Conservation (phyloP, 331 rosid genomes). For the Dryas integrifolia region DNA sequence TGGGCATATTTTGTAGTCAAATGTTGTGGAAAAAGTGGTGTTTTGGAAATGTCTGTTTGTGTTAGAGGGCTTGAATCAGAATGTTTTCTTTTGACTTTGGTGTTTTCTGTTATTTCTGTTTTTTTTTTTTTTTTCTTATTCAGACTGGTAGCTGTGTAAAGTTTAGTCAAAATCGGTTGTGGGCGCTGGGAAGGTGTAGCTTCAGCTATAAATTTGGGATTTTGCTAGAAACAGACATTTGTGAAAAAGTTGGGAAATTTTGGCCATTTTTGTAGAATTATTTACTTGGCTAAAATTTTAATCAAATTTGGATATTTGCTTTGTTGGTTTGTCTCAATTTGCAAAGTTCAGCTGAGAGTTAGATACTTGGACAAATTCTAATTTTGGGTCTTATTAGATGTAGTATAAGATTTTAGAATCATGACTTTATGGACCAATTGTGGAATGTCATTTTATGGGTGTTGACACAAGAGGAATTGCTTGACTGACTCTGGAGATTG, state of each 20-base stretch:
- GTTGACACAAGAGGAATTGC: neutral
- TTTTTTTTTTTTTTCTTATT: neutral
- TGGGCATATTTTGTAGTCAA: constrained; percentile 14
- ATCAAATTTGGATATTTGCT: constrained; percentile 17
- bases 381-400: neutral
- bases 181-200: constrained; percentile 1
- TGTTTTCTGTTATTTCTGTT: constrained; percentile 11
- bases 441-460: constrained; percentile 1
- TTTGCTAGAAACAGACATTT: neutral
- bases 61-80: neutral
- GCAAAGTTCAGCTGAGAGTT: neutral
- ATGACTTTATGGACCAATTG: neutral
- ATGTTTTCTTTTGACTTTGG: constrained; percentile 24
- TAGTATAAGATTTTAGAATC: neutral
- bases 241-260: constrained; percentile 7
- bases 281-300: constrained; percentile 16
- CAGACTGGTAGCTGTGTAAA: neutral
- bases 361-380: neutral
- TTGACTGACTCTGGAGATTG: constrained; percentile 2
- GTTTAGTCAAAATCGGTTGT: constrained; percentile 21
- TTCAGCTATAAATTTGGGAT: neutral
- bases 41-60: neutral
- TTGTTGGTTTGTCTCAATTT: constrained; percentile 9
- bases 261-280: neutral
- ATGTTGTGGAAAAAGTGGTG: constrained; percentile 2